Percentiles rank a stretch among this genome's conserved stretches.
Evolutionary conservation across 1,284 basidiomycete genomes (phyloP).

Genomic region (Malassezia pachydermatis): DNA sequence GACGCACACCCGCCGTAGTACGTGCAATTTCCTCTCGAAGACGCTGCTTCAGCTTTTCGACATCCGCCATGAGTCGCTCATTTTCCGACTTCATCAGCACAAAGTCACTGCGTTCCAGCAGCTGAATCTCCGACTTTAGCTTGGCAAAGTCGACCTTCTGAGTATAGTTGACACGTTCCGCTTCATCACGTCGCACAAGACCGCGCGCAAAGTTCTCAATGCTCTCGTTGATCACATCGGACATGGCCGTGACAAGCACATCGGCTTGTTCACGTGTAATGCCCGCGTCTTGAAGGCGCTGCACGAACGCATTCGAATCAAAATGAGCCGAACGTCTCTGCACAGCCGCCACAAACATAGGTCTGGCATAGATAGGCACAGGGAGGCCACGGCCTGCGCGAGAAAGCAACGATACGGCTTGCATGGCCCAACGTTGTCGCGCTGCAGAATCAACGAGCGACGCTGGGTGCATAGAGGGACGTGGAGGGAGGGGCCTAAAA

Average conservation of each 20-base stretch:
- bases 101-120: constrained; percentile 95
- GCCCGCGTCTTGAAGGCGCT: constrained; percentile 42
- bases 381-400: no score
- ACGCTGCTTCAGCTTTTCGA: constrained; percentile 91
- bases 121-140: constrained; percentile 87
- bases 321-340: constrained; percentile 23
- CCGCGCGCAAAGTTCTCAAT: constrained; percentile 36
- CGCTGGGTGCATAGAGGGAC: no score
- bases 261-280: constrained; percentile 42
- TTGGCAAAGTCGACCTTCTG: constrained; percentile 79
- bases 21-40: constrained; percentile 70
- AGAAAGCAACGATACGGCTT: no score
- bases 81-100: constrained; percentile 91
- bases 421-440: no score
- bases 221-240: constrained; percentile 44
- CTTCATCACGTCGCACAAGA: constrained; percentile 43
- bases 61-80: constrained; percentile 77
- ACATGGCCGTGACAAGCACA: constrained; percentile 35
- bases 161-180: constrained; percentile 40
- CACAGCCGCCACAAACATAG: no score
- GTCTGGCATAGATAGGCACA: no score
- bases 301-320: constrained; percentile 43
- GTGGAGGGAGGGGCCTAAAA: no score
- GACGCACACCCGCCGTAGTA: constrained; percentile 83
- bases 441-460: no score